Evolutionary conservation across 192 early-diverging fungal species (phyloP), one percentile per base, ranked within the genome.

Genomic region (Cladochytrium replicatum): DNA sequence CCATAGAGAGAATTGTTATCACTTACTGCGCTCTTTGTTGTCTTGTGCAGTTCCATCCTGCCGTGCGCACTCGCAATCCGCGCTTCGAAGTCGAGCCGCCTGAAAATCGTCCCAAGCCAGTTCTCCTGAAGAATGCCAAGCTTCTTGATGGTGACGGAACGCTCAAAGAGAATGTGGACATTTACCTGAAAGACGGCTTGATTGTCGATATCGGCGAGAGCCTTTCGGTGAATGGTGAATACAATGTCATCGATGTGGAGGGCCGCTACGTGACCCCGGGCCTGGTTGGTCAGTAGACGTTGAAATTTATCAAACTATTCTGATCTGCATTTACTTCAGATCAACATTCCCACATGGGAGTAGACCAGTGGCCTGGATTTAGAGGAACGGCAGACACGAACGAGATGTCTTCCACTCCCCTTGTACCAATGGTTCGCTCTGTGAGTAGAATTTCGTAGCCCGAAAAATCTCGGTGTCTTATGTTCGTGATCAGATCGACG

Each of bases 201-300:
- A 82, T 86, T 63, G 43, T 55, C 8, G 30, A 50, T 8, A 52
- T 83, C 19, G 73, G 63, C 3, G 39, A 54, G 8, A 51, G 58
- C 28, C 52, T 78, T 23, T 24, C 17, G 45, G 38, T 64, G 9
- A 25, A 39, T 19, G 7, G 21, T 15, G 22, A 41, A n/a, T 50
- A 19, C 3, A 17, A 58, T 25, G 29, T 60, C 3, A 38, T 87
- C 9, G 78, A 89, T 54, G 71, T 80, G 31, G 64, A 76, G 29
- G 79, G 78, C 3, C 70, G 77, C 30, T 66, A 70, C 34, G 60
- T 89, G n/a, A 82, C 84, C 6, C 87, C 87, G 13, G 87, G 87
- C 37, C 68, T 89, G 30, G 75, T 89, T 2, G 87, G 87, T 51
- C 80, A 81, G 82, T 67, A 73, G 37, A 54, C 54, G 58, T 61